Evolutionary conservation across 192 early-diverging fungal genomes (phyloP).

Genomic region (Coemansia sp.): DNA sequence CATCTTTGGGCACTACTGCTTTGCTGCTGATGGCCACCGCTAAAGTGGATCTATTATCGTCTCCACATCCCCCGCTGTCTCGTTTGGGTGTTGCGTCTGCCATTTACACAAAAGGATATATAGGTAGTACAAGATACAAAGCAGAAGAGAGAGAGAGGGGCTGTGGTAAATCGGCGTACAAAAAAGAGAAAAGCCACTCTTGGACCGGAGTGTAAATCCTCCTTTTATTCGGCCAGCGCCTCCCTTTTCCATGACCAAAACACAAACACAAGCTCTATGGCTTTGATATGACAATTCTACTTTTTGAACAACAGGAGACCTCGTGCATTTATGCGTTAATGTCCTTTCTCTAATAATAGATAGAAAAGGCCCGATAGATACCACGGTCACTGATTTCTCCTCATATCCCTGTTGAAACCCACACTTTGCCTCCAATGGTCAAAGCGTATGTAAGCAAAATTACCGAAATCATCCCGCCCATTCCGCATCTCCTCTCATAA

Average conservation of each 20-base stretch:
- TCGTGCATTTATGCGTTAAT: too few species aligned
- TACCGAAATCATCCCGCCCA: too few species aligned
- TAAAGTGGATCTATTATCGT: not conserved
- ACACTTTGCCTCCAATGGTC: too few species aligned
- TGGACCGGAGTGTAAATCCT: not conserved
- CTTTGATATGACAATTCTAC: not conserved
- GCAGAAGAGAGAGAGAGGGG: not conserved
- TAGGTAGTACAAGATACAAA: not conserved
- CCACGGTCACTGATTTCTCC: too few species aligned
- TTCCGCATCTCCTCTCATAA: not conserved
- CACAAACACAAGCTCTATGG: not conserved
- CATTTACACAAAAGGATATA: not conserved
- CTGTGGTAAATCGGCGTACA: too few species aligned
- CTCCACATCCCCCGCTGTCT: constrained; percentile 1
- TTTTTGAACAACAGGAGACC: not conserved
- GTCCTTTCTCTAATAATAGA: too few species aligned
- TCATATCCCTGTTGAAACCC: too few species aligned
- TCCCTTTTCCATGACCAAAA: not conserved
- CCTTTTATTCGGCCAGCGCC: not conserved
- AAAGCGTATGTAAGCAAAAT: too few species aligned
- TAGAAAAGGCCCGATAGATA: too few species aligned
- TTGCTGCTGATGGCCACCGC: not conserved
- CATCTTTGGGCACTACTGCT: not conserved
- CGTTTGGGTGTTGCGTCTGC: not conserved
- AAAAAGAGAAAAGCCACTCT: not conserved